Base-by-base conservation (phyloP, 2,329 filamentous ascomycete species). In the Dactylellina sp. region DNA sequence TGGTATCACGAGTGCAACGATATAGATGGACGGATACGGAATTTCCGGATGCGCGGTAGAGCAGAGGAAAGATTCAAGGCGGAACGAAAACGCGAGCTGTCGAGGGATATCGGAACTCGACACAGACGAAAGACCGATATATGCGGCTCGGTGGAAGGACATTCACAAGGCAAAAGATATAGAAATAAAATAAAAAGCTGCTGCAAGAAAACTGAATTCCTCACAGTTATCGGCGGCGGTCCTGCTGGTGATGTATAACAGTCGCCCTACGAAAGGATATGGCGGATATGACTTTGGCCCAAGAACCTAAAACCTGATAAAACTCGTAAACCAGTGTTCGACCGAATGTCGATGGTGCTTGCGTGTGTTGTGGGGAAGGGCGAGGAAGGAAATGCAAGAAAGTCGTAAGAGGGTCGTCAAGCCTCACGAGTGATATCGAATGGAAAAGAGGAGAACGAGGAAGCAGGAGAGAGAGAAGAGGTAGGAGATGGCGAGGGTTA, bases 151-250 rank as follows among this genome's bases (percentile, higher is more conserved):
- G 39, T 37, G 46, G 47, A 35, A 50, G 37, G 12, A 9, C 28
- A 9, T 32, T 32, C 28, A 32, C 28, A 32, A 9, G 28, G 9
- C 4, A 4, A 5, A 9, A 32, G 9, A 9, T 32, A 5, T 32
- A 32, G 9, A 32, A 5, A 5, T 9, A 32, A 32, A 32, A 52
- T 46, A 25, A 11, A 35, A 61, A 47, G 40, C 44, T 37, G 56
- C 70, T 62, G 70, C 70, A 61, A 74, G 70, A 74, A 74, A 74
- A 74, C 55, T 66, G 55, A 74, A 74, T 74, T 74, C 70, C 70
- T 74, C 70, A 66, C 61, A 66, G 61, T 65, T 18, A 53, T 53
- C 53, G 68, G 44, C 47, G 32, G 44, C 28, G 59, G 35, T 71
- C 25, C 20, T 37, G n/a, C 28, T n/a, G 39, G 24, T n/a, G n/a